Evolutionary conservation across 257 asterid genomes (phyloP), one percentile per base, ranked within the genome.

Genomic region (Solanum etuberosum): DNA sequence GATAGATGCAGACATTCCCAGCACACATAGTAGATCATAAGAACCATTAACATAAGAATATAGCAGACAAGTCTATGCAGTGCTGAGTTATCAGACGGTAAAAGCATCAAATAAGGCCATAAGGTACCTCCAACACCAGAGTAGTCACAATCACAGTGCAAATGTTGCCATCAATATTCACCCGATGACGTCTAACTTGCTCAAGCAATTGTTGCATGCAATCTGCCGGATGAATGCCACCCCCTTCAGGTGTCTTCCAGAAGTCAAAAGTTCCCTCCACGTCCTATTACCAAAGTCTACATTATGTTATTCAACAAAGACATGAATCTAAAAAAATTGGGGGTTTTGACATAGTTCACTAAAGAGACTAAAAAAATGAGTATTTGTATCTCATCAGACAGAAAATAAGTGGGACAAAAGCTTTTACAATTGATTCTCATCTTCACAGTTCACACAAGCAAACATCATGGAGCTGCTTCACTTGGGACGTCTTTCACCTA

Each of bases 191-290:
- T 90, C 98, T 92, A 87, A 95, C 98, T 90, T 94, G 98, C 93
- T 94, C 98, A 35, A 95, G 98, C 97, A 94, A 89, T 88, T 93
- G 95, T 87, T 95, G 98, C 95, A 95, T 93, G 95, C 98, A 94
- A 70, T 94, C 98, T 87, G 95, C 98, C 34, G 97, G 94, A 88
- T 93, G 98, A 87, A 93, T 38, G 43, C 84, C 89, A 88, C 89
- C 93, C 23, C 93, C 97, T 87, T 93, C 97, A 71, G 87, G 92
- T 23, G 98, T 91, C 27, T 81, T 89, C 98, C 98, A 95, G 23
- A 88, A 90, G 84, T 90, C 89, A 89, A 95, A 94, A 88, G 94
- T 89, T 83, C 88, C 90, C 89, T 92, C 96, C 90, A 95, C 95
- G 40, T 93, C 98, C 98, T 95, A 86, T 84, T 12, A 84, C 86